These are phyloP conservation scores for Leptographium lundbergii DNA, from an alignment of 2,329 filamentous ascomycete genomes.

Conservation along the genomic window DNA sequence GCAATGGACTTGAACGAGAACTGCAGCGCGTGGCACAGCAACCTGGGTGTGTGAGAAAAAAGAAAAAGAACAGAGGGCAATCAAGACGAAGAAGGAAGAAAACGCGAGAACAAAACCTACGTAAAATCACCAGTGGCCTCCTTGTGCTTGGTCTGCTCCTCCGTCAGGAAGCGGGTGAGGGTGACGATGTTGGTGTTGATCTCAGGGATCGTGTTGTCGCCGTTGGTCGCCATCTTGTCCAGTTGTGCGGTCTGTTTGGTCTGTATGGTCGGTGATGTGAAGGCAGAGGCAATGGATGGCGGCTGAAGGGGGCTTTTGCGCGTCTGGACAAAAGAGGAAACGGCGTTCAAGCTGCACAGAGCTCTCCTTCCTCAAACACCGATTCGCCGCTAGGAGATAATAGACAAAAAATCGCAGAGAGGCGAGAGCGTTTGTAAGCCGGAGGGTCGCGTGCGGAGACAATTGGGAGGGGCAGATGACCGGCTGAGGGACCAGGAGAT, in stretches of 20 bases:
- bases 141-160: conserved; percentile 86
- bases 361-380: background rate
- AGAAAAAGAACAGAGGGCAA: background rate
- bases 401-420: background rate
- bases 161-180: conserved; percentile 86
- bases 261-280: background rate
- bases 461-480: too few relatives aligned
- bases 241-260: background rate
- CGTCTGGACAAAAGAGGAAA: background rate
- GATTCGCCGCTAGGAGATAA: background rate
- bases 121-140: conserved; percentile 98
- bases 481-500: background rate
- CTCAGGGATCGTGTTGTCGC: conserved; percentile 44
- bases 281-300: background rate
- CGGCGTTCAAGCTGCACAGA: background rate
- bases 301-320: background rate
- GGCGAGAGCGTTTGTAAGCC: too few relatives aligned
- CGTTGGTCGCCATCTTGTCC: conserved; percentile 15
- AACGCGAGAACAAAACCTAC: conserved; percentile 43
- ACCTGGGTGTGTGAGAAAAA: conserved; percentile 33
- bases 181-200: conserved; percentile 96
- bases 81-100: background rate
- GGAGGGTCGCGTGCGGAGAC: too few relatives aligned
- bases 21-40: conserved; percentile 93
- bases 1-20: conserved; percentile 99